Base-by-base conservation (phyloP, 129 eudicot genomes). In the Logfia minima region DNA sequence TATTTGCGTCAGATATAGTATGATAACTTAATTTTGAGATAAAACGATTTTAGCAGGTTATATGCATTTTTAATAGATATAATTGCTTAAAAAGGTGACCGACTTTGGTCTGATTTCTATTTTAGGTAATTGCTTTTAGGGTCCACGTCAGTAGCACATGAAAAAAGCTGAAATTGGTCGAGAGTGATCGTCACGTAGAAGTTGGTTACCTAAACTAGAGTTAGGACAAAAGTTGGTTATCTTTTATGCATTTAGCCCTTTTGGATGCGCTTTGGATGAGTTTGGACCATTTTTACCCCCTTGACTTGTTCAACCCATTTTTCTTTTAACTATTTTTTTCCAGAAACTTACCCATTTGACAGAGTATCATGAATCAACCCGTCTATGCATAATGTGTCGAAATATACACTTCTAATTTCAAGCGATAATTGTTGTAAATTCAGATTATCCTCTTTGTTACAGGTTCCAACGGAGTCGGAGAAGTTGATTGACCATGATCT, bases 381-480 rank as follows among this genome's bases (percentile, higher is more conserved):
- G 17, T 45, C 2, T 11, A 13, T 17, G 4, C 52, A 13, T 45
- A 45, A 10, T 45, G 52, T 45, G 17, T 45, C 17, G 1, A 45
- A 45, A 45, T 45, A 1, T 3, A 45, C 4, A 13, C 52, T 45
- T 45, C 52, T 45, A 45, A 45, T 45, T 13, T 3, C 52, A 45
- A 45, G 52, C 52, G 23, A 74, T 41, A 37, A 22, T 22, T 61
- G 22, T 60, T 59, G 17, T 14, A 61, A 17, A 60, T 37, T 56
- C 8, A 26, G 14, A 64, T 55, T 17, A 26, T 70, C 61, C 75
- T 75, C 3, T 18, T 71, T 74, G 72, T 80, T 68, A 68, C 86
- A 92, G 98, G 89, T 90, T 63, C 96, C 90, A 23, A 53, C 87
- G 63, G 98, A 92, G 81, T 87, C 88, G 8, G 96, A 92, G 81